A percentile compares a stretch with the other conserved stretches of the same genome.
Evolutionary conservation across 768 basidiomycete genomes (phyloP).

Genomic region (Tylopilus subfusipes): DNA sequence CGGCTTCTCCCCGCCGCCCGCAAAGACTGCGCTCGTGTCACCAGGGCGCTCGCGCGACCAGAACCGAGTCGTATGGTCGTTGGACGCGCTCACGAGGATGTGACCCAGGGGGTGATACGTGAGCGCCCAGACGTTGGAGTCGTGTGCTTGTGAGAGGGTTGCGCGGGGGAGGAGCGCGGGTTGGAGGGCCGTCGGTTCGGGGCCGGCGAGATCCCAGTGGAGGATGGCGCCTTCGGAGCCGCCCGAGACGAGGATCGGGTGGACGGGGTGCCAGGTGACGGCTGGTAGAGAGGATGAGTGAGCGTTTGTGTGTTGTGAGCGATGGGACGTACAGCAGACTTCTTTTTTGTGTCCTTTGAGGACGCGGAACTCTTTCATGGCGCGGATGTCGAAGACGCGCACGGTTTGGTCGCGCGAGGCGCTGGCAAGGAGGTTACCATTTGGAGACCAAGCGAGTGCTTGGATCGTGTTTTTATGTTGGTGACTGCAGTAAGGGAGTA

Average conservation of each 20-base stretch:
- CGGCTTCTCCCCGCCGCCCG: constrained; percentile 81
- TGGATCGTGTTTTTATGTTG: constrained; percentile 98
- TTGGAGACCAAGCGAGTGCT: constrained; percentile 88
- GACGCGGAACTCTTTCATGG: constrained; percentile 92
- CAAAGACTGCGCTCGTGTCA: constrained; percentile 74
- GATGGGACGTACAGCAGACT: constrained; percentile 76
- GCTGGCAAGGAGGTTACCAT: constrained; percentile 91
- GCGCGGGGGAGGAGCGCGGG: constrained; percentile 62
- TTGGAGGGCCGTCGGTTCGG: constrained; percentile 39
- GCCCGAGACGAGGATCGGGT: constrained; percentile 88
- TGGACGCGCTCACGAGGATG: constrained; percentile 89
- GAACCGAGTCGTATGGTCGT: constrained; percentile 99
- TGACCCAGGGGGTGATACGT: constrained; percentile 96
- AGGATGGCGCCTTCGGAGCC: constrained; percentile 92
- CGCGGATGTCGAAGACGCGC: constrained; percentile 95
- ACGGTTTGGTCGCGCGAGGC: constrained; percentile 94
- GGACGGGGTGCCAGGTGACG: constrained; percentile 93
- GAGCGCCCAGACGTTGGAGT: constrained; percentile 95
- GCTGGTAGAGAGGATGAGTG: constrained; percentile 41
- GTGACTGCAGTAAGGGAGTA: constrained; percentile 52
- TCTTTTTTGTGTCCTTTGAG: constrained; percentile 98
- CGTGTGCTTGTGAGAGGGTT: constrained; percentile 92
- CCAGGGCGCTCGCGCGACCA: constrained; percentile 92
- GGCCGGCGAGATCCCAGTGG: constrained; percentile 88
- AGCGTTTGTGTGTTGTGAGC: background rate